Conservation (phyloP, 345 rosid species). For the Trapa incisa region DNA sequence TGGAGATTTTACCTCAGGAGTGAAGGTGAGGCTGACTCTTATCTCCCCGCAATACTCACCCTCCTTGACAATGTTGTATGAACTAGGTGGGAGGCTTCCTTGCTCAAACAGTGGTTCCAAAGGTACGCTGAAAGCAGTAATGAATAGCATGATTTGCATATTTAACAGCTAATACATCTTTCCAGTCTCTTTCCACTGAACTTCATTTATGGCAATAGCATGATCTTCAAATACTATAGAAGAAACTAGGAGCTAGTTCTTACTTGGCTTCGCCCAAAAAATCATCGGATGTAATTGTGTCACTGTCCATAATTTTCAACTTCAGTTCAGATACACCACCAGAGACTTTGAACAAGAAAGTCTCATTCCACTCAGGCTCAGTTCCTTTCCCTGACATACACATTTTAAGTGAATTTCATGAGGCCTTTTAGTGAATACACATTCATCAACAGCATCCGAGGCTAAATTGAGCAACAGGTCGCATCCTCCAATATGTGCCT, state of each 20-base stretch:
- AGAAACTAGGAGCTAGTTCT: conserved; percentile 9
- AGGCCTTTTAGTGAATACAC: not conserved
- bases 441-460: too few relatives aligned
- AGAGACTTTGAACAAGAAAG: conserved; percentile 46
- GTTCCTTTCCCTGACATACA: conserved; percentile 38
- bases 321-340: conserved; percentile 38
- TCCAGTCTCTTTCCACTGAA: not conserved
- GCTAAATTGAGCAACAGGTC: too few relatives aligned
- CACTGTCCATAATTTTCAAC: conserved; percentile 61
- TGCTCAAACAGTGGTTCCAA: conserved; percentile 46
- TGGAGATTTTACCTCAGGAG: conserved; percentile 43
- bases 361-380: conserved; percentile 75
- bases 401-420: not conserved
- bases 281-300: conserved; percentile 43
- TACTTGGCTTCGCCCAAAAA: conserved; percentile 58
- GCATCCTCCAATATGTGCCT: too few relatives aligned
- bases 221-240: not conserved
- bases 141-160: too few relatives aligned
- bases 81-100: conserved; percentile 39
- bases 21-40: conserved; percentile 50
- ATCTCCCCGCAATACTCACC: conserved; percentile 54
- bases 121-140: conserved; percentile 35
- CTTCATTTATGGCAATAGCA: not conserved
- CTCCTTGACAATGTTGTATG: conserved; percentile 69
- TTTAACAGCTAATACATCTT: too few relatives aligned